Evolutionary conservation across 1,139 yeast genomes (phyloP), one percentile per base, ranked within the genome.

Genomic region (Suhomyces wounanorum): DNA sequence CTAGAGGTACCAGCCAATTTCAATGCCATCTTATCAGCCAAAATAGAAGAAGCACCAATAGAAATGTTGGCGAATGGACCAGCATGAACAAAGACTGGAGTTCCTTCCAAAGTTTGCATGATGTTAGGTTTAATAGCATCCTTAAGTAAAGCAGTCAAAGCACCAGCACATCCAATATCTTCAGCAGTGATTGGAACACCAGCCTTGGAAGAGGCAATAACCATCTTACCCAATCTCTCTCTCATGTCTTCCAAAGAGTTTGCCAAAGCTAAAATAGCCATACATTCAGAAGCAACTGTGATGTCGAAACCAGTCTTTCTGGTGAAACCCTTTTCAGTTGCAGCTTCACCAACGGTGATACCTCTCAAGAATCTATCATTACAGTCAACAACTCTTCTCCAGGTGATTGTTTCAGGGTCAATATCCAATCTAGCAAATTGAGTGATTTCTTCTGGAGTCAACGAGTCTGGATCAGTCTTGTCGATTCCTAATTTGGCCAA

Each of bases 51-150:
- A 14, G 94, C 91, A 62, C 95, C 95, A 64, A 87, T 87, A 25
- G 94, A 87, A 56, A 87, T 87, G 68, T 87, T 87, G 58, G 95
- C 95, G 66, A 87, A 87, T 48, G 95, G 95, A 54, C 95, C 95
- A 33, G 94, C 94, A 63, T 87, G 95, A 28, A 87, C 90, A 66
- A 87, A 80, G 16, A 87, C 94, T 3, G 94, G 95, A 8, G 92
- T 86, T 56, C 95, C 95, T 70, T 87, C 94, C 61, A 87, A 75
- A 40, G 92, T 84, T 72, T 87, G 95, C 95, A 87, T 87, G 67
- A 87, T 74, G 63, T 86, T 87, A 57, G 95, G 95, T 66, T 87
- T 87, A 56, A 87, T 78, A n/a, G 92, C 89, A 67, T 87, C 94
- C 65, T 85, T 87, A 62, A 87, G 71, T 59, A 87, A 73, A 1